Percentiles rank a stretch among this genome's conserved stretches.
Evolutionary conservation across 352 stramenopile species (phyloP).

Genomic region (Globisporangium radiosum): DNA sequence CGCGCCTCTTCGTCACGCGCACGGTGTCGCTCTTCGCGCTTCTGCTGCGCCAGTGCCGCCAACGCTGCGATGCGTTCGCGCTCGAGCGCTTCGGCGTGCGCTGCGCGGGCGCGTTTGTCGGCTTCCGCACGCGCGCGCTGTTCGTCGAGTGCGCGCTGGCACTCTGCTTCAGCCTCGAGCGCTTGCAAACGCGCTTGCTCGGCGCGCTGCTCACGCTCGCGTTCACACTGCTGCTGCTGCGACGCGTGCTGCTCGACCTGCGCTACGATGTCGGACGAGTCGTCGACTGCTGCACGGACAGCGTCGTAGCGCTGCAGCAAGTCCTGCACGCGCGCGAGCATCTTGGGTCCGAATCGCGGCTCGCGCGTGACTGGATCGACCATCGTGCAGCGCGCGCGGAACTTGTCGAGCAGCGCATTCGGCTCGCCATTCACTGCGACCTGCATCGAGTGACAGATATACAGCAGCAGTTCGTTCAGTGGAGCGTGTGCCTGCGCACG

Average conservation of each 20-base stretch:
- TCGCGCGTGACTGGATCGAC: conserved; percentile 68
- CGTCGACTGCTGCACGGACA: conserved; percentile 24
- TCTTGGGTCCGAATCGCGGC: conserved; percentile 72
- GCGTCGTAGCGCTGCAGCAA: conserved; percentile 47
- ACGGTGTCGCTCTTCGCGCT: conserved; percentile 37
- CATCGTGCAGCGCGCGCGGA: conserved; percentile 40
- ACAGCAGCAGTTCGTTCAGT: not conserved
- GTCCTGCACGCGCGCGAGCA: conserved; percentile 52
- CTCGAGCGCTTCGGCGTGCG: conserved; percentile 16
- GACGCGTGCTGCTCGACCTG: conserved; percentile 6
- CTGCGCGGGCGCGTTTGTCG: not conserved
- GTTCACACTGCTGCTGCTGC: conserved; percentile 12
- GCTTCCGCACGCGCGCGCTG: not conserved
- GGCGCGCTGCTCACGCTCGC: conserved; percentile 16
- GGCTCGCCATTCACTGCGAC: conserved; percentile 25
- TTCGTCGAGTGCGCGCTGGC: not conserved
- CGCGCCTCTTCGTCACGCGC: conserved; percentile 28
- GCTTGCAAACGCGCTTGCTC: conserved; percentile 12
- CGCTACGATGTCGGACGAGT: conserved; percentile 20
- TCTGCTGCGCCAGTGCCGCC: conserved; percentile 45
- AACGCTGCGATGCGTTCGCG: conserved; percentile 32
- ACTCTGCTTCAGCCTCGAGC: not conserved
- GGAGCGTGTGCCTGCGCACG: not conserved
- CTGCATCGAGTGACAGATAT: conserved; percentile 6
- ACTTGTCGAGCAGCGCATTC: conserved; percentile 37